Conservation (phyloP, 805 yeast genomes). For the Candida multigemmis region DNA sequence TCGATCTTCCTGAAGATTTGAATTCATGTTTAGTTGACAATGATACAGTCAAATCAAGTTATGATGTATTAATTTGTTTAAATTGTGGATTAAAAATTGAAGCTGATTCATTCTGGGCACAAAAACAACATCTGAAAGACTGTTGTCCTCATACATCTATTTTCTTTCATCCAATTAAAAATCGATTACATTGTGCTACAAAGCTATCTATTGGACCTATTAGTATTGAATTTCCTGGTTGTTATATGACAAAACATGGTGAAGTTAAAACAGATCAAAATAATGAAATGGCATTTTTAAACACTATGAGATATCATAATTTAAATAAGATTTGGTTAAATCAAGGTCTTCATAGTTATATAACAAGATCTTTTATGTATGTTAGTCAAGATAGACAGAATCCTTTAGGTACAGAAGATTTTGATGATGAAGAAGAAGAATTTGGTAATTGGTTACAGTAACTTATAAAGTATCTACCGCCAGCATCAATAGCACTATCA, state of each 20-base stretch:
- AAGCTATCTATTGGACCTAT: constrained; percentile 15
- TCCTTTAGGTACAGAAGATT: constrained; percentile 10
- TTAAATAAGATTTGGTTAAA: constrained; percentile 54
- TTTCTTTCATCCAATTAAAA: constrained; percentile 17
- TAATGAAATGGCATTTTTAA: constrained; percentile 50
- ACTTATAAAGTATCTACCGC: constrained; percentile 80
- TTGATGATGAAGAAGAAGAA: constrained; percentile 9
- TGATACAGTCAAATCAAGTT: constrained; percentile 7
- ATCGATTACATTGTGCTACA: constrained; percentile 14
- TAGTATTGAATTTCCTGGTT: constrained; percentile 42
- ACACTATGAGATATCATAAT: constrained; percentile 42
- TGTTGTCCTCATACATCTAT: constrained; percentile 16
- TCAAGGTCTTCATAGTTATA: constrained; percentile 45
- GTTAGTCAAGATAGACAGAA: constrained; percentile 7
- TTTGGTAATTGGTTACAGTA: not conserved
- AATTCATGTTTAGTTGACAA: constrained; percentile 15
- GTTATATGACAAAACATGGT: constrained; percentile 69
- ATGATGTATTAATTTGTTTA: constrained; percentile 22
- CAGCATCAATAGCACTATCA: constrained; percentile 73
- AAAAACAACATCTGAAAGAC: constrained; percentile 17
- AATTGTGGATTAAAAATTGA: constrained; percentile 20
- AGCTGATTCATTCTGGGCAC: constrained; percentile 6
- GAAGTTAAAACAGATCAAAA: constrained; percentile 53
- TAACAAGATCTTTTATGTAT: constrained; percentile 24
- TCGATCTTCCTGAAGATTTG: constrained; percentile 41